Evolutionary conservation across 2,329 filamentous ascomycete genomes (phyloP).

Genomic region (Seiridium unicorne): DNA sequence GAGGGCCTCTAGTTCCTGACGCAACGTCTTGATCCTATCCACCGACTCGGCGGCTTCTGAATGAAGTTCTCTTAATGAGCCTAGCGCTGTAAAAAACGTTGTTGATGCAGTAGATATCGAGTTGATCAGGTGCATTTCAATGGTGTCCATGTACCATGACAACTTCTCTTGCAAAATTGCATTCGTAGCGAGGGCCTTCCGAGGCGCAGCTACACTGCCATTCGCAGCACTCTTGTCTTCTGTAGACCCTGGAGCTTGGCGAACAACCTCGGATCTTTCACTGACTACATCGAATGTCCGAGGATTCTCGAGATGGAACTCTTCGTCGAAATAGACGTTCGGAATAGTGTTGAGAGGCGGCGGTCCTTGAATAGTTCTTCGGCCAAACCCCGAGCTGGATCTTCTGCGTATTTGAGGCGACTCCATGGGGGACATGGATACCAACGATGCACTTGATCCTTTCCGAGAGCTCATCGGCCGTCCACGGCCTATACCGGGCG

Average conservation of each 20-base stretch:
- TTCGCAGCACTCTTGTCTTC: constrained; percentile 57
- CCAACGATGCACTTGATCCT: constrained; percentile 43
- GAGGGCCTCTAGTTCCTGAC: constrained; percentile 75
- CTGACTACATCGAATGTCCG: constrained; percentile 96
- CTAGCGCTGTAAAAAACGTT: constrained; percentile 92
- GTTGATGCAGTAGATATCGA: constrained; percentile 95
- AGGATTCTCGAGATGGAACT: constrained; percentile 94
- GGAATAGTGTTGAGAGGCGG: constrained; percentile 92
- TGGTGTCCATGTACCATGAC: constrained; percentile 99
- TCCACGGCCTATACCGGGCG: constrained; percentile 33
- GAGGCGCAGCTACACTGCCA: constrained; percentile 57
- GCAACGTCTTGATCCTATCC: constrained; percentile 74
- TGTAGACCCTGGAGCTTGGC: constrained; percentile 53
- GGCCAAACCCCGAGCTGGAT: constrained; percentile 47
- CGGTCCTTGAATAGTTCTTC: constrained; percentile 66
- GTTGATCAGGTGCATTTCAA: constrained; percentile 94
- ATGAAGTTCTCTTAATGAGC: constrained; percentile 86
- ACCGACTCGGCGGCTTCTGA: constrained; percentile 91
- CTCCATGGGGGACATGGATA: constrained; percentile 50
- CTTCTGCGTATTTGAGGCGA: constrained; percentile 39
- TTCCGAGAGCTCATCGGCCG: constrained; percentile 37
- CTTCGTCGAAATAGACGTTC: constrained; percentile 88
- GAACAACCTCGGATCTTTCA: constrained; percentile 94
- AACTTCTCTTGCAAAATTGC: constrained; percentile 97
- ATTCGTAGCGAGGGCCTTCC: constrained; percentile 91